These are phyloP conservation scores for Garcia nutans DNA, from an alignment of 345 rosid genomes.

Conservation along the genomic window DNA sequence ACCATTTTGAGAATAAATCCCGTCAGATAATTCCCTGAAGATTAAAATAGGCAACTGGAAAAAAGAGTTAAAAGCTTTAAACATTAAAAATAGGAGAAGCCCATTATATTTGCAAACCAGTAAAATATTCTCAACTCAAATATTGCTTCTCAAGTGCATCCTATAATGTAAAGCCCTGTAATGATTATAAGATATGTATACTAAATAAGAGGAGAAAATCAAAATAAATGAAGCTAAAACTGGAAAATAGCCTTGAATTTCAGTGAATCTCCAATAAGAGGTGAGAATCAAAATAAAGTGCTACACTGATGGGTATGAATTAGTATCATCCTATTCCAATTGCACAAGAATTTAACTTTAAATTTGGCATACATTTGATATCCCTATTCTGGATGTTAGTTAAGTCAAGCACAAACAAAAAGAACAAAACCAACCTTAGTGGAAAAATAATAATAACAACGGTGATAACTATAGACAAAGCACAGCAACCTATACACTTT, in stretches of 20 bases:
- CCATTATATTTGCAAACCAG: background rate
- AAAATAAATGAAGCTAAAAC: background rate
- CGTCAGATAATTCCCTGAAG: background rate
- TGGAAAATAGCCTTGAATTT: background rate
- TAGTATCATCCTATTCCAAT: background rate
- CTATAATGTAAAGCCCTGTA: background rate
- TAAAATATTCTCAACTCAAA: constrained; percentile 5
- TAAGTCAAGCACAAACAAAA: background rate
- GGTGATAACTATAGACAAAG: background rate
- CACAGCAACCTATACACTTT: background rate
- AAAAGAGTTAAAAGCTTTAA: background rate
- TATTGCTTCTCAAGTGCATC: background rate
- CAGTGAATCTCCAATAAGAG: too few relatives aligned
- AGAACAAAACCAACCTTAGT: background rate
- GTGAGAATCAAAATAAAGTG: too few relatives aligned
- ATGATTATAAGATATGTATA: too few relatives aligned
- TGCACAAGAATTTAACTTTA: background rate
- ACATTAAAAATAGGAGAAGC: background rate
- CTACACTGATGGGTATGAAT: background rate
- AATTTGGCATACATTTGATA: background rate
- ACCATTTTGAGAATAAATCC: background rate
- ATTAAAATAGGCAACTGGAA: background rate
- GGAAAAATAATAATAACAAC: too few relatives aligned
- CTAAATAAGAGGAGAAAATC: background rate
- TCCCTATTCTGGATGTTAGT: background rate